phyloP scores from a whole-genome alignment of 1,284 basidiomycete genomes.

The Cutaneotrichosporon cutaneum region DNA sequence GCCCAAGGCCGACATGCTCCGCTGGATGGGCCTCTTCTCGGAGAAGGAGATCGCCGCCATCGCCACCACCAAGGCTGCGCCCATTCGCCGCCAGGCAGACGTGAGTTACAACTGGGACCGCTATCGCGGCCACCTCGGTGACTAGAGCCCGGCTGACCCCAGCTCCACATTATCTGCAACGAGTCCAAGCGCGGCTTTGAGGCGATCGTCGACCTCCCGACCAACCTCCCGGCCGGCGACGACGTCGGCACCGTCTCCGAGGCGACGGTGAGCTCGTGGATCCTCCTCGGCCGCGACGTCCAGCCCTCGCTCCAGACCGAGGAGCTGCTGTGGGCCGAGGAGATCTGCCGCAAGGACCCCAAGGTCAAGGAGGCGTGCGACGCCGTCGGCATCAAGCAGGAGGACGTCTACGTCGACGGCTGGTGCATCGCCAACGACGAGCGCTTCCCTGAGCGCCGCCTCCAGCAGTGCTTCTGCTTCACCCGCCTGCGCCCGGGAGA shows the following conservation, averaged over 20 bases:
- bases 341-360: constrained; percentile 50
- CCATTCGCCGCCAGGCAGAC: constrained; percentile 43
- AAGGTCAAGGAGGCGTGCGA: constrained; percentile 50
- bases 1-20: constrained; percentile 45
- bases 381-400: constrained; percentile 52
- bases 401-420: constrained; percentile 52
- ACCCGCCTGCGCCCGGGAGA: constrained; percentile 48
- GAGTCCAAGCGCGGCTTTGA: constrained; percentile 50
- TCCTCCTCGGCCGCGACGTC: constrained; percentile 47
- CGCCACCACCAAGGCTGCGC: constrained; percentile 16
- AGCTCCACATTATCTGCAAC: constrained; percentile 53
- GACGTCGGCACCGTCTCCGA: constrained; percentile 25
- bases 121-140: neutral
- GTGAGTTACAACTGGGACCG: constrained; percentile 29
- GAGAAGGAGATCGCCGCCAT: constrained; percentile 36
- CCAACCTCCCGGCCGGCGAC: constrained; percentile 36
- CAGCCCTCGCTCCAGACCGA: constrained; percentile 56
- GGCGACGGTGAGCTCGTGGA: constrained; percentile 41
- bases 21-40: constrained; percentile 45
- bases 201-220: constrained; percentile 47
- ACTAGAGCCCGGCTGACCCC: constrained; percentile 1
- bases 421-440: constrained; percentile 56
- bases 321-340: constrained; percentile 55
- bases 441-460: constrained; percentile 49
- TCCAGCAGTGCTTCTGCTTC: constrained; percentile 55